These are phyloP conservation scores for Dentipellis fragilis DNA, from an alignment of 768 basidiomycete genomes.

Conservation along the genomic window DNA sequence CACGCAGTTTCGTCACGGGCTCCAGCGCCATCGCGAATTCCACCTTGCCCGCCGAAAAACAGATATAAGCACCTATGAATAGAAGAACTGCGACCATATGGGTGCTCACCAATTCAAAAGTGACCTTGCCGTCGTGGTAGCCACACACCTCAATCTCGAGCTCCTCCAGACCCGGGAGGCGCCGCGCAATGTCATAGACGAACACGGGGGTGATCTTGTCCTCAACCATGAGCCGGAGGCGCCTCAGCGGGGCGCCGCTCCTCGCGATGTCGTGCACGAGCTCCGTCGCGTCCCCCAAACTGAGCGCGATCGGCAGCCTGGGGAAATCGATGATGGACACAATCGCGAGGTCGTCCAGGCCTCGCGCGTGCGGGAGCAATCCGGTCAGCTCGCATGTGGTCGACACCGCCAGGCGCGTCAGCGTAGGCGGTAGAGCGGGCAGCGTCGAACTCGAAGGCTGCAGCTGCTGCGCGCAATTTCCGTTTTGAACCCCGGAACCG, in stretches of 20 bases:
- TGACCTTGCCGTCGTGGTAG: slow-evolving; percentile 27
- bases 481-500: too few relatives aligned
- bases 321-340: slow-evolving; percentile 25
- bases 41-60: slow-evolving; percentile 16
- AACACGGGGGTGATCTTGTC: slow-evolving; percentile 25
- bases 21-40: slow-evolving; percentile 25
- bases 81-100: not conserved
- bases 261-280: slow-evolving; percentile 22
- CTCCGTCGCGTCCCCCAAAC: slow-evolving; percentile 21
- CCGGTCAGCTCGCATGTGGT: slow-evolving; percentile 22
- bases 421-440: slow-evolving; percentile 12
- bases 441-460: not conserved
- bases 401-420: slow-evolving; percentile 25
- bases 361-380: slow-evolving; percentile 21
- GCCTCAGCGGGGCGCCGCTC: slow-evolving; percentile 21
- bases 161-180: slow-evolving; percentile 22
- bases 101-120: slow-evolving; percentile 24
- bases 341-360: slow-evolving; percentile 21
- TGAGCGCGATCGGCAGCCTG: slow-evolving; percentile 26
- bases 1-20: slow-evolving; percentile 18
- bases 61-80: not conserved
- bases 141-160: slow-evolving; percentile 27
- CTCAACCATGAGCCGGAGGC: slow-evolving; percentile 25
- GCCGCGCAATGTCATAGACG: slow-evolving; percentile 19
- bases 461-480: too few relatives aligned